Percentiles rank a stretch among this genome's conserved stretches.
These are phyloP conservation scores for Elsinoe necatrix DNA, from an alignment of 2,329 filamentous ascomycete genomes.

Conservation along the genomic window DNA sequence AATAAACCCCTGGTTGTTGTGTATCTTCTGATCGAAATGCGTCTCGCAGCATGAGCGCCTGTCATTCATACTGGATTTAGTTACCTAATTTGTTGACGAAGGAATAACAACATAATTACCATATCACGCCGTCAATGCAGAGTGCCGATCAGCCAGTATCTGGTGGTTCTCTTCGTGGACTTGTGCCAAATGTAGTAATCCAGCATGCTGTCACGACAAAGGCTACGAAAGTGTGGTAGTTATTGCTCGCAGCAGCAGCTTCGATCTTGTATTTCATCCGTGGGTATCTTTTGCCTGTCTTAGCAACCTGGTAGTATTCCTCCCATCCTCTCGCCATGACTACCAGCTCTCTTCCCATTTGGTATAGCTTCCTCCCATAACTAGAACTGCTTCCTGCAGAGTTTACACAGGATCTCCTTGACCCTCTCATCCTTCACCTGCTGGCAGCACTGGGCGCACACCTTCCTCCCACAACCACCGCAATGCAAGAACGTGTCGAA, in stretches of 20 bases:
- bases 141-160: too few species aligned
- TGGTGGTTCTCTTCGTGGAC: too few species aligned
- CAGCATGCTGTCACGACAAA: too few species aligned
- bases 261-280: background rate
- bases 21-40: too few species aligned
- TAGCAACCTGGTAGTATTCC: background rate
- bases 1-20: too few species aligned
- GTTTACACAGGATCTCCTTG: background rate
- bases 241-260: background rate
- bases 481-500: conserved; percentile 21
- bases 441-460: conserved; percentile 19
- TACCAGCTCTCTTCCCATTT: background rate
- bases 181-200: too few species aligned
- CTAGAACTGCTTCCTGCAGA: background rate
- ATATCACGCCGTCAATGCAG: too few species aligned
- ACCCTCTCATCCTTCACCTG: background rate
- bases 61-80: too few species aligned
- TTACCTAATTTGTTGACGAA: too few species aligned
- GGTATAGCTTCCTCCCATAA: background rate
- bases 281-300: background rate
- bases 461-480: conserved; percentile 18
- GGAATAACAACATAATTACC: too few species aligned
- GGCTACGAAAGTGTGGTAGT: background rate
- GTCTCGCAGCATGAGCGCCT: too few species aligned
- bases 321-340: background rate